A percentile compares a stretch with the other conserved stretches of the same genome.
These are phyloP conservation scores for Leccinum pachyderme DNA, from an alignment of 1,284 basidiomycete genomes.

Conservation along the genomic window DNA sequence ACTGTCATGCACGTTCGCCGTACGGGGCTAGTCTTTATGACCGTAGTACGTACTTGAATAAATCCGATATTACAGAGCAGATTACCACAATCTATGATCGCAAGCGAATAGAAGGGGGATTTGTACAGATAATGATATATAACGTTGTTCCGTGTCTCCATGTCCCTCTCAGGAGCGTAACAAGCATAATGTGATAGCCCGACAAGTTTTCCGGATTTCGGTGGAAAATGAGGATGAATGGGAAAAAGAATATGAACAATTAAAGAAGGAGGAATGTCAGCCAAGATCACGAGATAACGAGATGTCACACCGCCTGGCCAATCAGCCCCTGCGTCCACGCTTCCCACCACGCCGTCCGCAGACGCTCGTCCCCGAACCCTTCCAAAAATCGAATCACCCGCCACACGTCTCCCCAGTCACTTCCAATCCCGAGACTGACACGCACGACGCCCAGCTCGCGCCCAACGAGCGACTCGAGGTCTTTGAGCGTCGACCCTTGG, in stretches of 20 bases:
- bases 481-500: constrained; percentile 55
- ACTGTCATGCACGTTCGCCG: background rate
- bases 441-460: constrained; percentile 72
- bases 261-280: background rate
- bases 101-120: background rate
- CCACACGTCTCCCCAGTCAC: constrained; percentile 72
- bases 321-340: constrained; percentile 29
- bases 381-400: constrained; percentile 59
- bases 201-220: background rate
- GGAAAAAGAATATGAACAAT: background rate
- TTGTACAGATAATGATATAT: background rate
- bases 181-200: background rate
- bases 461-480: constrained; percentile 61
- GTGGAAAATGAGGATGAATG: background rate
- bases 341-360: constrained; percentile 46
- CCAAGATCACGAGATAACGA: background rate
- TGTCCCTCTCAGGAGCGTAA: background rate
- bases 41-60: background rate
- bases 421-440: constrained; percentile 73
- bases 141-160: background rate
- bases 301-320: constrained; percentile 29
- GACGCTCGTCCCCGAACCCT: constrained; percentile 43
- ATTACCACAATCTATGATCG: background rate
- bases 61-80: background rate
- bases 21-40: background rate